Percentiles rank a stretch among this genome's conserved stretches.
Conservation (phyloP, 306 rosid genomes). For the Quercus aquifolioides region DNA sequence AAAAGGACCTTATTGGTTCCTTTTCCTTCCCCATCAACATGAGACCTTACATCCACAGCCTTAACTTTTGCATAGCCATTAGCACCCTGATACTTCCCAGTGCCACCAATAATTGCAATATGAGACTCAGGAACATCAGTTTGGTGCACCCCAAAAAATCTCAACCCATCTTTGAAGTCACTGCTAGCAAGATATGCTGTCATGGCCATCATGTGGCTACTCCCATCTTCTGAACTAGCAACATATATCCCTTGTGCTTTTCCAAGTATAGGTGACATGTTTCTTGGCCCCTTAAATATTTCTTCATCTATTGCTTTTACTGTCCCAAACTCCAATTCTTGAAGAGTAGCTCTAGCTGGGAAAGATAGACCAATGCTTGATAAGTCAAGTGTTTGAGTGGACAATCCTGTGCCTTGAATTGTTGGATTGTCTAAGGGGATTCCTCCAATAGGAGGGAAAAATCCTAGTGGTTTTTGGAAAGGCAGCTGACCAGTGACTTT, state of each 20-base stretch:
- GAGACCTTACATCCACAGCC: conserved; percentile 36
- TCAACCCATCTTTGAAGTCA: conserved; percentile 46
- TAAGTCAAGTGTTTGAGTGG: conserved; percentile 50
- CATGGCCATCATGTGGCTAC: conserved; percentile 68
- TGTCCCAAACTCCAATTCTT: conserved; percentile 57
- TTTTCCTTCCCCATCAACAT: conserved; percentile 13
- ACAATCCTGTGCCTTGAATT: conserved; percentile 6
- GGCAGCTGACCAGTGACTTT: conserved; percentile 33
- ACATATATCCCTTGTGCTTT: conserved; percentile 68
- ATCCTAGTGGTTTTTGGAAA: conserved; percentile 51
- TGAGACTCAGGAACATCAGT: conserved; percentile 61
- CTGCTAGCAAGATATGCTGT: conserved; percentile 35
- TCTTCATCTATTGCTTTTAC: conserved; percentile 57
- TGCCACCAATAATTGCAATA: conserved; percentile 80
- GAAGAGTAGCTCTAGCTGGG: conserved; percentile 49
- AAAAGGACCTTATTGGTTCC: conserved; percentile 38
- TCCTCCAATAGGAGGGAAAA: conserved; percentile 47
- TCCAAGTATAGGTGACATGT: conserved; percentile 35
- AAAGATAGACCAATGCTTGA: conserved; percentile 55
- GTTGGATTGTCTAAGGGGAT: conserved; percentile 40
- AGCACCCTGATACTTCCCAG: conserved; percentile 63
- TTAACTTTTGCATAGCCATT: conserved; percentile 81
- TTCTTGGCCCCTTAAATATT: conserved; percentile 21
- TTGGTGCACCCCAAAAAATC: conserved; percentile 59
- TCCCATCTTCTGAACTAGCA: conserved; percentile 50